Evolutionary conservation across 305 asterid species (phyloP).

Genomic region (Stenogyne calaminthoides): DNA sequence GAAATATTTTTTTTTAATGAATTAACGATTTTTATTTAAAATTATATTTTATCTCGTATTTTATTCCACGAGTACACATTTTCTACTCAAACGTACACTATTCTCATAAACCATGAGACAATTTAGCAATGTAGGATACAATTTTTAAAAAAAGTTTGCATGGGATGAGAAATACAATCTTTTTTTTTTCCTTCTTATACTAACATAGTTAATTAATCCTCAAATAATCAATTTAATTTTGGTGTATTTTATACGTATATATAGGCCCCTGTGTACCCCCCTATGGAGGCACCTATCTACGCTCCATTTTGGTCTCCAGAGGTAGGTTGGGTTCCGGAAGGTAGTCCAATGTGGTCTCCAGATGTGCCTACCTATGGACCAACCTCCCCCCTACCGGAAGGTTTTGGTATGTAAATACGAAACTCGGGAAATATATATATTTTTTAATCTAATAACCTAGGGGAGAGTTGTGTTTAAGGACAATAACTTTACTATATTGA

Average conservation of each 20-base stretch:
- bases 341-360: neutral
- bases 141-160: neutral
- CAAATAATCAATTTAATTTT: neutral
- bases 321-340: neutral
- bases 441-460: too few species aligned
- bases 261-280: neutral
- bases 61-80: neutral
- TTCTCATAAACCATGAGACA: neutral
- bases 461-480: too few species aligned
- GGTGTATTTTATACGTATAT: neutral
- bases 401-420: conserved; percentile 27
- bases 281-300: neutral
- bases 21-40: neutral
- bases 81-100: neutral
- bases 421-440: too few species aligned
- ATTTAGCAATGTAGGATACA: neutral
- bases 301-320: neutral
- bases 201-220: neutral
- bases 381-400: conserved; percentile 4
- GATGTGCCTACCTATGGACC: neutral
- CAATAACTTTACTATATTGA: too few species aligned
- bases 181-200: too few species aligned
- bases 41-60: neutral
- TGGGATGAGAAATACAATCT: neutral
- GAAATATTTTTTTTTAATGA: too few species aligned